Percentiles rank a stretch among this genome's conserved stretches.
phyloP scores from a whole-genome alignment of 2,329 filamentous ascomycete genomes.

The Plenodomus tracheiphilus region DNA sequence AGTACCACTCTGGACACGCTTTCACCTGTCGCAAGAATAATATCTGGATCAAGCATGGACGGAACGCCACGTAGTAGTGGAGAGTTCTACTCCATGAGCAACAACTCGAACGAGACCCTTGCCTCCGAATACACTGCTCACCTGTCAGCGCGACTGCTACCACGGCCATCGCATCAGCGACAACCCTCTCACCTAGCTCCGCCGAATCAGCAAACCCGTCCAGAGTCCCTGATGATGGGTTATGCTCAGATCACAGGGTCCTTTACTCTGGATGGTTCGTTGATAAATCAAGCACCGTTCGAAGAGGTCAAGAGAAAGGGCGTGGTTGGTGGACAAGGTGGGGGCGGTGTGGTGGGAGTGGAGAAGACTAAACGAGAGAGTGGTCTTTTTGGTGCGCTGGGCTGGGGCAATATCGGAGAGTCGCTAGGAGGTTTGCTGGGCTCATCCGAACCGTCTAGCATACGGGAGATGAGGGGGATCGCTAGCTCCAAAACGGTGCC shows the following conservation, averaged over 20 bases:
- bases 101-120: constrained; percentile 91
- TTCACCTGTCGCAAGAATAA: constrained; percentile 66
- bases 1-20: constrained; percentile 59
- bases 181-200: constrained; percentile 40
- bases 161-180: constrained; percentile 33
- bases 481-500: constrained; percentile 86
- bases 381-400: constrained; percentile 79
- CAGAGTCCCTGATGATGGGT: constrained; percentile 94
- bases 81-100: constrained; percentile 93
- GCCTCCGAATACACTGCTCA: constrained; percentile 77
- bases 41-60: constrained; percentile 76
- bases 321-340: constrained; percentile 79
- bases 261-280: constrained; percentile 86
- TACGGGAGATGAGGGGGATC: constrained; percentile 91
- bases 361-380: constrained; percentile 75
- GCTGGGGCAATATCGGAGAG: constrained; percentile 85
- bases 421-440: constrained; percentile 88
- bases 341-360: constrained; percentile 81
- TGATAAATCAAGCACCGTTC: constrained; percentile 87
- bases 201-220: constrained; percentile 44
- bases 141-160: constrained; percentile 54
- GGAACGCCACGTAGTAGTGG: constrained; percentile 86
- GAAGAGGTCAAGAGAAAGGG: constrained; percentile 96
- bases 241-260: constrained; percentile 93
- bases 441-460: constrained; percentile 82